Conservation (phyloP, 345 rosid species). For the Gossypium rotundifolium region DNA sequence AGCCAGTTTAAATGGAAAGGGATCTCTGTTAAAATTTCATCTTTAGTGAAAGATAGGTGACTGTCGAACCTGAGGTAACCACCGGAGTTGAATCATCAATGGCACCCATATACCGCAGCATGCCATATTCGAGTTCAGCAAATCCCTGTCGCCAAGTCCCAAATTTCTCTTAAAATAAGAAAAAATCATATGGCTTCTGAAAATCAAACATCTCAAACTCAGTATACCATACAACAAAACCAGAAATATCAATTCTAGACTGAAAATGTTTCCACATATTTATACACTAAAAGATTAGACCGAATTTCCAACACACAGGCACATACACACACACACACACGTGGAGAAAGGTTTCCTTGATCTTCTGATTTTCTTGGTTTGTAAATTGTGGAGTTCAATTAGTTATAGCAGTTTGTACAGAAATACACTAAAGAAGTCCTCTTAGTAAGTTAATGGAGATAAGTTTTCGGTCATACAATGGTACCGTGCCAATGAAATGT, state of each 20-base stretch:
- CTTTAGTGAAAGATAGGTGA: not conserved
- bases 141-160: constrained; percentile 55
- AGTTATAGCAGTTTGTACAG: not conserved
- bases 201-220: not conserved
- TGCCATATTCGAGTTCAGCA: constrained; percentile 95
- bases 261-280: not conserved
- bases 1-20: not conserved
- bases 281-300: not conserved
- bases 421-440: not conserved
- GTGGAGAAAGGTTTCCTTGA: not conserved
- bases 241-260: constrained; percentile 4
- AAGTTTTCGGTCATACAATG: not conserved
- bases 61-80: constrained; percentile 51
- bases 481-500: not conserved
- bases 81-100: constrained; percentile 80
- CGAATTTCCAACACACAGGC: not conserved
- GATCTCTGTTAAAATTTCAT: not conserved
- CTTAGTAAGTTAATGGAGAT: not conserved
- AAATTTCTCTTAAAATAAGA: constrained; percentile 1
- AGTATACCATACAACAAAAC: not conserved
- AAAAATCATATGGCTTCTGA: not conserved
- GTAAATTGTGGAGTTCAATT: not conserved
- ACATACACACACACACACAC: not conserved
- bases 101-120: constrained; percentile 88
- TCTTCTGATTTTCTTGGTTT: not conserved